Percentiles rank a stretch among this genome's conserved stretches.
These are phyloP conservation scores for Kwoniella europaea DNA, from an alignment of 768 basidiomycete species.

Conservation along the genomic window DNA sequence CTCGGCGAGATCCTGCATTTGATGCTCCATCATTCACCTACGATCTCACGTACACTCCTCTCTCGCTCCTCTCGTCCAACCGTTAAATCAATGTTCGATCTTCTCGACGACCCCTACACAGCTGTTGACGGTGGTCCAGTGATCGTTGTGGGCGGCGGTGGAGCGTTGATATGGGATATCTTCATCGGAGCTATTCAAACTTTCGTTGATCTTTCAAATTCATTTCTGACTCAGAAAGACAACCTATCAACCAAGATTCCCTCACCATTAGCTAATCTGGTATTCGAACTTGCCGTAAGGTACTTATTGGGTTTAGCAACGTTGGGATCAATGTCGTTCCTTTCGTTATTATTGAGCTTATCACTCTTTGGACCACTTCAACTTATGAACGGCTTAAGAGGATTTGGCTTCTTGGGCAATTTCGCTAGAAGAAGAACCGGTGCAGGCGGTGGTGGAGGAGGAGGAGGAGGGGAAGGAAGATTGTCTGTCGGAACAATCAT, in stretches of 20 bases:
- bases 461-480: neutral
- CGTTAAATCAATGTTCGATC: slow-evolving; percentile 19
- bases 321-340: slow-evolving; percentile 46
- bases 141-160: slow-evolving; percentile 39
- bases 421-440: slow-evolving; percentile 19
- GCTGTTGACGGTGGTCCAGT: slow-evolving; percentile 14
- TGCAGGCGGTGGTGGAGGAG: neutral
- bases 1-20: slow-evolving; percentile 40
- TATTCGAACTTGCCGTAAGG: slow-evolving; percentile 31
- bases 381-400: slow-evolving; percentile 39
- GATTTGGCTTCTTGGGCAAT: slow-evolving; percentile 40
- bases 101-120: slow-evolving; percentile 22
- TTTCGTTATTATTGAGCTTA: slow-evolving; percentile 40
- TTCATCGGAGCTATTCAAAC: slow-evolving; percentile 41
- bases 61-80: slow-evolving; percentile 1
- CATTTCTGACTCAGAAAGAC: slow-evolving; percentile 5
- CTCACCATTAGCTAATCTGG: neutral
- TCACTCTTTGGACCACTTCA: slow-evolving; percentile 47
- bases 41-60: slow-evolving; percentile 14
- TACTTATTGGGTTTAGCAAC: slow-evolving; percentile 46
- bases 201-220: slow-evolving; percentile 35
- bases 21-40: slow-evolving; percentile 28
- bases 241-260: slow-evolving; percentile 1
- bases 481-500: slow-evolving; percentile 33
- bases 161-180: slow-evolving; percentile 42